Evolutionary conservation across 2,329 filamentous ascomycete species (phyloP).

Genomic region (Dothistroma pini): DNA sequence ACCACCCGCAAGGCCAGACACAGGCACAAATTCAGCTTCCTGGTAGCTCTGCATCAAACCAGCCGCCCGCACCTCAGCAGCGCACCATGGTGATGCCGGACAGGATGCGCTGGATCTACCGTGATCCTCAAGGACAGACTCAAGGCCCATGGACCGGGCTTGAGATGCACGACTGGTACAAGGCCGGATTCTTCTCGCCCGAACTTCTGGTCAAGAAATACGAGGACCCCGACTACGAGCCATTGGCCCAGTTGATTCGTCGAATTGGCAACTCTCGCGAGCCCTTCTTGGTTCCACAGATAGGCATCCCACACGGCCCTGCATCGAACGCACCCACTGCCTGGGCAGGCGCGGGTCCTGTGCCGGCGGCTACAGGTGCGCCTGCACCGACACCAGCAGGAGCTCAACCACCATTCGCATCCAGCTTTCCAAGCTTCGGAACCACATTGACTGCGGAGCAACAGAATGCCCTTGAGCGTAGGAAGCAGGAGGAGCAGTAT

Average conservation of each 20-base stretch:
- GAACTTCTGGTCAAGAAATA: conserved; percentile 93
- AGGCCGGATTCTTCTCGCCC: conserved; percentile 93
- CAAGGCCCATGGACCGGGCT: conserved; percentile 95
- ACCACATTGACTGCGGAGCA: conserved; percentile 95
- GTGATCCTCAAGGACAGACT: conserved; percentile 85
- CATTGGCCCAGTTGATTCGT: conserved; percentile 86
- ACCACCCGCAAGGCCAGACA: conserved; percentile 12
- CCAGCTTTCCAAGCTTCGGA: conserved; percentile 92
- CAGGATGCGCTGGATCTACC: conserved; percentile 97
- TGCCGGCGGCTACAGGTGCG: conserved; percentile 11
- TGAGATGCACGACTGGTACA: conserved; percentile 99
- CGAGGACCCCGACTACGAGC: conserved; percentile 92
- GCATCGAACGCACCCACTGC: conserved; percentile 43
- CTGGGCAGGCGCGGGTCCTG: conserved; percentile 38
- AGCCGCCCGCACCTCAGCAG: conserved; percentile 65
- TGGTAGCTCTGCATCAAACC: conserved; percentile 56
- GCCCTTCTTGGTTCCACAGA: conserved; percentile 95
- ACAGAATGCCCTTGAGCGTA: conserved; percentile 91
- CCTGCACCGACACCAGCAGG: conserved; percentile 22
- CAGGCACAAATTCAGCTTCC: conserved; percentile 32
- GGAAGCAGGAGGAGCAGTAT: conserved; percentile 98
- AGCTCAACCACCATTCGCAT: conserved; percentile 77
- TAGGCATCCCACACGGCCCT: conserved; percentile 86
- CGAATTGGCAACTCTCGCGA: conserved; percentile 96
- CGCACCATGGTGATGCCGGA: conserved; percentile 99